phyloP scores from a whole-genome alignment of 352 stramenopile species.

The Thalassiosira livingstoniorum region DNA sequence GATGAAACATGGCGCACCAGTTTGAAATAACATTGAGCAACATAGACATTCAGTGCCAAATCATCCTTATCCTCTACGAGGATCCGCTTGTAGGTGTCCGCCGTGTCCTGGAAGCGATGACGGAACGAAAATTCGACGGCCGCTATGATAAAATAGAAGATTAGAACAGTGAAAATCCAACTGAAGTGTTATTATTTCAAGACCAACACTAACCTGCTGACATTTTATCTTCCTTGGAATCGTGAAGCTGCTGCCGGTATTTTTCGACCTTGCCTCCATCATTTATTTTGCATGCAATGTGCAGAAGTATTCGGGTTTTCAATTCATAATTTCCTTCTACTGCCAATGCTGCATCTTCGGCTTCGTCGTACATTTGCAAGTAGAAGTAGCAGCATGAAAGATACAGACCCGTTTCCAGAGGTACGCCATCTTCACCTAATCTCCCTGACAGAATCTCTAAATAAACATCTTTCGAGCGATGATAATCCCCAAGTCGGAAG shows the following conservation, averaged over 20 bases:
- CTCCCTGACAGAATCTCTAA: constrained; percentile 52
- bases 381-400: constrained; percentile 93
- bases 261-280: constrained; percentile 95
- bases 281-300: constrained; percentile 91
- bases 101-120: constrained; percentile 91
- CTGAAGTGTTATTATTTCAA: too few relatives aligned
- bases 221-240: constrained; percentile 93
- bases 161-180: too few relatives aligned
- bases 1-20: constrained; percentile 65
- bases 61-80: constrained; percentile 95
- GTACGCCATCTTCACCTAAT: constrained; percentile 68
- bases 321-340: constrained; percentile 85
- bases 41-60: constrained; percentile 96
- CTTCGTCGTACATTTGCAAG: constrained; percentile 91
- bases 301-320: constrained; percentile 94
- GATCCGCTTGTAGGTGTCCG: constrained; percentile 96
- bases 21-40: constrained; percentile 99
- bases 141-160: too few relatives aligned
- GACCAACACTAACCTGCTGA: too few relatives aligned
- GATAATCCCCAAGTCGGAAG: constrained; percentile 93
- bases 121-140: constrained; percentile 94
- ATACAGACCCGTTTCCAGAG: constrained; percentile 90
- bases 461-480: constrained; percentile 89
- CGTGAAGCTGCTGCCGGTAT: constrained; percentile 93
- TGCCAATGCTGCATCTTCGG: constrained; percentile 83